Percentiles rank a stretch among this genome's conserved stretches.
Evolutionary conservation across 352 stramenopile genomes (phyloP).

Genomic region (Pythium guiyangense): DNA sequence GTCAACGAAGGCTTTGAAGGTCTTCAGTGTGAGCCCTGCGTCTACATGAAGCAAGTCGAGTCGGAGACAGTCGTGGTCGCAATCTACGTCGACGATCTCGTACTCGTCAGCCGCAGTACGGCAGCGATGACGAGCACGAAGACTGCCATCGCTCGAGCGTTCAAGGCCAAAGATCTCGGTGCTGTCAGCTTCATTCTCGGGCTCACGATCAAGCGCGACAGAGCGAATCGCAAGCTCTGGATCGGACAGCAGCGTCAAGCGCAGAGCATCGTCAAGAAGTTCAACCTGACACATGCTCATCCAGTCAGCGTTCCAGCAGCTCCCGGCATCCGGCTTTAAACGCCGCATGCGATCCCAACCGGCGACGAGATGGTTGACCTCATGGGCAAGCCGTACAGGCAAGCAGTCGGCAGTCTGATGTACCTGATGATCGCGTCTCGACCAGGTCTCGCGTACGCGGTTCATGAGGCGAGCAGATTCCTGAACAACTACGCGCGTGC

Average conservation of each 20-base stretch:
- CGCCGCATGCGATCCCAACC: neutral
- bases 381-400: slow-evolving; percentile 9
- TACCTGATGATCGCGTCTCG: slow-evolving; percentile 17
- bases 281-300: slow-evolving; percentile 11
- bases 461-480: slow-evolving; percentile 12
- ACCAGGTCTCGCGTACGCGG: slow-evolving; percentile 10
- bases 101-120: neutral
- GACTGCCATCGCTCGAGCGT: neutral
- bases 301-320: slow-evolving; percentile 1
- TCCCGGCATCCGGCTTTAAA: slow-evolving; percentile 3
- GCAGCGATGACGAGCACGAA: neutral
- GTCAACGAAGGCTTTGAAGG: slow-evolving; percentile 8
- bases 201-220: slow-evolving; percentile 8
- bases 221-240: slow-evolving; percentile 4
- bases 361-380: slow-evolving; percentile 9
- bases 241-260: slow-evolving; percentile 7
- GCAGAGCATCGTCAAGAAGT: slow-evolving; percentile 7
- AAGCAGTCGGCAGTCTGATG: slow-evolving; percentile 18
- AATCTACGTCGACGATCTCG: slow-evolving; percentile 18
- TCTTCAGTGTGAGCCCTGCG: slow-evolving; percentile 9
- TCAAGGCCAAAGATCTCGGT: slow-evolving; percentile 13
- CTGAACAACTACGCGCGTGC: slow-evolving; percentile 2
- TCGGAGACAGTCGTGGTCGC: neutral
- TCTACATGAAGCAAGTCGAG: neutral
- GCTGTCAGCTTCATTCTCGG: slow-evolving; percentile 9